These are phyloP conservation scores for Inonotus obliquus DNA, from an alignment of 1,284 basidiomycete species.

Conservation along the genomic window DNA sequence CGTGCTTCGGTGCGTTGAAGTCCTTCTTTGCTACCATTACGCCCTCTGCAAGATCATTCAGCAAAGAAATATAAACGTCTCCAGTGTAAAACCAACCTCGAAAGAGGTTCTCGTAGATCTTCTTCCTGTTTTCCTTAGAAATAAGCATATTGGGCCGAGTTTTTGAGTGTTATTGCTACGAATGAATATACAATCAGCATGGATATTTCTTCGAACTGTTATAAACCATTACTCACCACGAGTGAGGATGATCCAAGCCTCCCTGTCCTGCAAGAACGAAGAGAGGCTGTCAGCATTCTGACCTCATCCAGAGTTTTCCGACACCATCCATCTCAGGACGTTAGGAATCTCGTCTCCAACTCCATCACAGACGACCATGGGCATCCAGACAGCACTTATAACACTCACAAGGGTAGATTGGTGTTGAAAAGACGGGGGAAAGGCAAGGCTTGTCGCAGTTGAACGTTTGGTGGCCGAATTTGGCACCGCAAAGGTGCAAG, in stretches of 20 bases:
- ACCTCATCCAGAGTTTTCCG: neutral
- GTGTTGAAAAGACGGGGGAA: neutral
- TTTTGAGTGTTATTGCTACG: constrained; percentile 33
- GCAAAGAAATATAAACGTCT: neutral
- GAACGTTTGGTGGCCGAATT: too few relatives aligned
- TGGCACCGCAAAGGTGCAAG: too few relatives aligned
- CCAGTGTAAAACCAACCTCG: constrained; percentile 62
- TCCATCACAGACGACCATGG: constrained; percentile 1
- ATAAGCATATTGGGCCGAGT: constrained; percentile 76
- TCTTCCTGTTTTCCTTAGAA: constrained; percentile 76
- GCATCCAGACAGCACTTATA: neutral
- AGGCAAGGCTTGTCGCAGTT: too few relatives aligned
- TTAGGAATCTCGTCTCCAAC: neutral
- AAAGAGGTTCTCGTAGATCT: constrained; percentile 98
- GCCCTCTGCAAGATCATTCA: constrained; percentile 62
- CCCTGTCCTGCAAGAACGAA: constrained; percentile 6
- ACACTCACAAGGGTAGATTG: constrained; percentile 5
- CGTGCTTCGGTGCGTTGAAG: constrained; percentile 95
- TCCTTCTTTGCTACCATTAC: constrained; percentile 99
- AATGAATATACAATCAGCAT: constrained; percentile 28
- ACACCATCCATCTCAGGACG: constrained; percentile 7
- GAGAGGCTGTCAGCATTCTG: neutral
- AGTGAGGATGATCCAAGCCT: constrained; percentile 2
- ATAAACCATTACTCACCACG: constrained; percentile 9
- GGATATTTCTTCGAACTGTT: neutral